phyloP scores from a whole-genome alignment of 768 basidiomycete species.

The Suillus alpinus region DNA sequence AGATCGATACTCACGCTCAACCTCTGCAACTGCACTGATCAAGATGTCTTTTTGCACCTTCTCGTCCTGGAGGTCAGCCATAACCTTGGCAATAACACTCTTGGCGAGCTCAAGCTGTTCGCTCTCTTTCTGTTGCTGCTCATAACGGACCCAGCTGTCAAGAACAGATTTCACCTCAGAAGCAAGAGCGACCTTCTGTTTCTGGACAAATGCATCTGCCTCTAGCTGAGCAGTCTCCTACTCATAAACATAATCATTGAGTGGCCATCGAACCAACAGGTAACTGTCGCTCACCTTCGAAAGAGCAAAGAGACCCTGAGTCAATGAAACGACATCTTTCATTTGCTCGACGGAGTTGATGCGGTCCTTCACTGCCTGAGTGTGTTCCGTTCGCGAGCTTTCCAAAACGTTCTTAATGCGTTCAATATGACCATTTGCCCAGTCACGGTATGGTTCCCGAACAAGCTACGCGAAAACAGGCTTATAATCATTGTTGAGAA shows the following conservation, averaged over 20 bases:
- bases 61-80: conserved; percentile 79
- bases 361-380: conserved; percentile 88
- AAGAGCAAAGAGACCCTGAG: conserved; percentile 84
- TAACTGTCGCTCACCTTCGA: conserved; percentile 64
- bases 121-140: conserved; percentile 94
- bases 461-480: conserved; percentile 49
- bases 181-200: conserved; percentile 84
- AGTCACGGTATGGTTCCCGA: conserved; percentile 85
- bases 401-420: conserved; percentile 82
- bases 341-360: conserved; percentile 89
- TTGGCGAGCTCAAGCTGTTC: conserved; percentile 92
- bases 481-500: conserved; percentile 7
- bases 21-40: conserved; percentile 73
- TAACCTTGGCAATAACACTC: conserved; percentile 85
- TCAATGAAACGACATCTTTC: conserved; percentile 93
- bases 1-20: conserved; percentile 75
- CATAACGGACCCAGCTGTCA: conserved; percentile 97
- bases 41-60: conserved; percentile 88
- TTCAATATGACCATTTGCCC: conserved; percentile 87
- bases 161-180: conserved; percentile 91
- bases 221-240: conserved; percentile 94
- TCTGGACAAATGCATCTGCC: conserved; percentile 83
- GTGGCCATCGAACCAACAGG: not conserved
- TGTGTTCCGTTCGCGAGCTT: conserved; percentile 83
- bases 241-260: not conserved